Evolutionary conservation across 202 grass and related monocot genomes (phyloP).

Genomic region (Zoysia matrella): DNA sequence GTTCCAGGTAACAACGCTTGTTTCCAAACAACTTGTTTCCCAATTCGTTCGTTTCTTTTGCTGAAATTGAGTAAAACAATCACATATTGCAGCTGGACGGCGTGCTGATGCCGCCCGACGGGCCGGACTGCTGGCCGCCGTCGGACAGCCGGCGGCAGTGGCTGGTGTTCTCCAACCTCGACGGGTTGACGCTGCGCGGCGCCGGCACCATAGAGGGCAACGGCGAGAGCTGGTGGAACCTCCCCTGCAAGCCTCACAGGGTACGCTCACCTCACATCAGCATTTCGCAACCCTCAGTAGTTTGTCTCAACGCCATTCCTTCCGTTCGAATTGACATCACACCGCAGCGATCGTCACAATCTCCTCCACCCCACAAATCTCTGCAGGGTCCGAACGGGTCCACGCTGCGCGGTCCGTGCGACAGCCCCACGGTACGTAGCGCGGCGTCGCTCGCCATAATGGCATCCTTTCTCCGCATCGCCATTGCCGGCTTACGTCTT

Average conservation of each 20-base stretch:
- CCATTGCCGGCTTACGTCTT: background rate
- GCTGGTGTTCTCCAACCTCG: conserved; percentile 74
- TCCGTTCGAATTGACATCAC: background rate
- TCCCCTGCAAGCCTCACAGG: conserved; percentile 96
- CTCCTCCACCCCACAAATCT: background rate
- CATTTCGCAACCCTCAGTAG: too few relatives aligned
- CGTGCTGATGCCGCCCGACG: conserved; percentile 78
- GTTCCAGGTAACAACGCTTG: conserved; percentile 64
- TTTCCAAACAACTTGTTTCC: background rate
- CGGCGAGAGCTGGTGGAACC: conserved; percentile 91
- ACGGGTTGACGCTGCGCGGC: conserved; percentile 71
- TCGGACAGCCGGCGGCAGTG: conserved; percentile 85
- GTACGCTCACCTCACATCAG: conserved; percentile 33
- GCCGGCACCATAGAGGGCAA: conserved; percentile 90
- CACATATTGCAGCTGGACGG: conserved; percentile 69
- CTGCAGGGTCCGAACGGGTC: conserved; percentile 86
- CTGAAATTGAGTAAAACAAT: too few relatives aligned
- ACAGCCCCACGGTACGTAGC: conserved; percentile 76
- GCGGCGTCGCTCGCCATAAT: background rate
- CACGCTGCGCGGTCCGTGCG: conserved; percentile 79
- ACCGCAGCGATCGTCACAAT: background rate
- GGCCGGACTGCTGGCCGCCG: conserved; percentile 75
- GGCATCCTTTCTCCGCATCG: background rate
- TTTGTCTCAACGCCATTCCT: background rate
- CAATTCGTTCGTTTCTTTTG: too few relatives aligned